Evolutionary conservation across 2,329 filamentous ascomycete genomes (phyloP), one percentile per base, ranked within the genome.

Genomic region (Mollisia scopiformis): DNA sequence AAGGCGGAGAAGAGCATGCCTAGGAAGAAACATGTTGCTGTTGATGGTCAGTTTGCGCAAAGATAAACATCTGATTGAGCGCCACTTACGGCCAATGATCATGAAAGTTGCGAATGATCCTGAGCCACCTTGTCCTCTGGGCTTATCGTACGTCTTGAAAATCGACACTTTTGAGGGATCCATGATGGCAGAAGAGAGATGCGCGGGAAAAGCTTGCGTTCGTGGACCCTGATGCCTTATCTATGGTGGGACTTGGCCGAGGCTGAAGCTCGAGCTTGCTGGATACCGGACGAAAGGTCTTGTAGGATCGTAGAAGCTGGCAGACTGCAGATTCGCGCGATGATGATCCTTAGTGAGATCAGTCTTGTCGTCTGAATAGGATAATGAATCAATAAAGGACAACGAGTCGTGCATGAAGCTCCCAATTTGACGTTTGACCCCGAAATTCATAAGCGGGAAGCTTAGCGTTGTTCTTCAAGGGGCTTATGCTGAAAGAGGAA

Each of bases 1-100:
- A 98, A 96, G 65, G 89, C 88, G 71, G 93, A 93, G 85, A 98
- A 99, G 77, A 99, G 89, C 76, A 98, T 93, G 71, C 95, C 95
- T 66, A 99, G 90, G 85, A 98, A 97, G 86, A 99, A 99, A 77
- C 92, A 97, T 67, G 91, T 93, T 66, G 90, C 90, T 93, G 70
- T 62, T 37, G 30, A 13, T 53, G 51, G 57, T 68, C 47, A 66
- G 62, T 62, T 10, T 61, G 37, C 39, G 27, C 25, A 11, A 41
- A 28, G 55, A 55, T 63, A n/a, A 62, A 57, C 53, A 35, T 56
- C 53, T 35, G 57, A 41, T 13, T 35, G 46, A 37, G 43, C 43
- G 23, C 43, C n/a, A 65, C 92, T 75, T 85, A 97, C 94, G 93
- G 68, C 92, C 93, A 69, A 98, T 89, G 74, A 99, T 97, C 78